These are phyloP conservation scores for Botrytis aclada DNA, from an alignment of 2,329 filamentous ascomycete species.

Conservation along the genomic window DNA sequence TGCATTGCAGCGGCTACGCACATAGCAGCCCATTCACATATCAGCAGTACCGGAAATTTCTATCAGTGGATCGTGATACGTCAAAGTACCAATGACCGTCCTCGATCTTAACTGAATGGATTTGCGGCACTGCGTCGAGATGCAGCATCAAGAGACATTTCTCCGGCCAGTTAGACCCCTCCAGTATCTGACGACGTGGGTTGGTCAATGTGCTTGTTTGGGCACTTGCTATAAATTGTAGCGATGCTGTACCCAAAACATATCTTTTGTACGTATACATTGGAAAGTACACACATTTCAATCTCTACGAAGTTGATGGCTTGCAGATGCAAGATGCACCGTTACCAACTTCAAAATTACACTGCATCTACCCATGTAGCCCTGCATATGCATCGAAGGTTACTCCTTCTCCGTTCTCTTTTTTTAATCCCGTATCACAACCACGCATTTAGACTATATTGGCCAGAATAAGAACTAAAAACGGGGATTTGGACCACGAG, in stretches of 20 bases:
- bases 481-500: not conserved
- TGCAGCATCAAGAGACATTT: not conserved
- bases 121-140: not conserved
- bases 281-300: not conserved
- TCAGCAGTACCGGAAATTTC: slow-evolving; percentile 6
- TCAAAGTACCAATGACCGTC: not conserved
- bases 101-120: not conserved
- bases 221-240: not conserved
- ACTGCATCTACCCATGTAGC: slow-evolving; percentile 12
- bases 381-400: slow-evolving; percentile 18
- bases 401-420: slow-evolving; percentile 4
- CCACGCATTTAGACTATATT: slow-evolving; percentile 26
- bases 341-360: slow-evolving; percentile 2
- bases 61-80: not conserved
- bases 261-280: slow-evolving; percentile 8
- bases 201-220: slow-evolving; percentile 1
- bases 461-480: slow-evolving; percentile 21
- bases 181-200: not conserved
- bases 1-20: slow-evolving; percentile 13
- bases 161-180: not conserved
- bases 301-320: slow-evolving; percentile 11
- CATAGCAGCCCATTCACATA: slow-evolving; percentile 4
- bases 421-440: slow-evolving; percentile 22
- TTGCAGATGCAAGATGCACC: slow-evolving; percentile 17
- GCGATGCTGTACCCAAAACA: not conserved